phyloP scores from a whole-genome alignment of 805 yeast genomes.

The Starmera dryadoides region DNA sequence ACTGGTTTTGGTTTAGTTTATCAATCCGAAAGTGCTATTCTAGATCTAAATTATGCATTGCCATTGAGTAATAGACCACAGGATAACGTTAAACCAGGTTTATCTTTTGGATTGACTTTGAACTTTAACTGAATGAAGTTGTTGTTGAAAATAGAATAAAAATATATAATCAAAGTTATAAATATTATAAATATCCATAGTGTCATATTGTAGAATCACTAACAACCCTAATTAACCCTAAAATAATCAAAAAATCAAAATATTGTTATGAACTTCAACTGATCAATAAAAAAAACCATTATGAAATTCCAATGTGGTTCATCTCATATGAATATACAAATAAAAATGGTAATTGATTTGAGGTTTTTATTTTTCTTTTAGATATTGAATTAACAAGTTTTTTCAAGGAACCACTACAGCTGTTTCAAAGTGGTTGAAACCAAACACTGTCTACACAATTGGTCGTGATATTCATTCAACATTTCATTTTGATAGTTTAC shows the following conservation, averaged over 20 bases:
- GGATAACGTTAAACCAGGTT: constrained; percentile 45
- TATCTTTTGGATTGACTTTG: constrained; percentile 45
- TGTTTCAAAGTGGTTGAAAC: background rate
- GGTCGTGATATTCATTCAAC: background rate
- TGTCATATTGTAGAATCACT: too few relatives aligned
- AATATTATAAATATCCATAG: too few relatives aligned
- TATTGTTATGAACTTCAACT: too few relatives aligned
- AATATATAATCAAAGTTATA: too few relatives aligned
- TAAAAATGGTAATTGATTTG: background rate
- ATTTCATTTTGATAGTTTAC: background rate
- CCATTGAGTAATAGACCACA: constrained; percentile 41
- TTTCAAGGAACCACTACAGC: background rate
- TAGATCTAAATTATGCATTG: constrained; percentile 47
- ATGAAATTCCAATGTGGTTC: background rate
- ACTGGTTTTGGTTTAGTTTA: constrained; percentile 49
- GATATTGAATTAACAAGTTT: constrained; percentile 9
- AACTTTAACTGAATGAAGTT: constrained; percentile 20
- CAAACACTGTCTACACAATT: background rate
- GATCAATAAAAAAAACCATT: too few relatives aligned
- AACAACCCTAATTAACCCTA: too few relatives aligned
- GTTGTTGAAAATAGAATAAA: too few relatives aligned
- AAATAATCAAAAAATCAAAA: too few relatives aligned
- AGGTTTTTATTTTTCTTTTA: constrained; percentile 17
- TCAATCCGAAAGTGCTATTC: constrained; percentile 42
- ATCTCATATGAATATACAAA: background rate